Base-by-base conservation (phyloP, 2,329 filamentous ascomycete species). In the Colletotrichum zoysiae region DNA sequence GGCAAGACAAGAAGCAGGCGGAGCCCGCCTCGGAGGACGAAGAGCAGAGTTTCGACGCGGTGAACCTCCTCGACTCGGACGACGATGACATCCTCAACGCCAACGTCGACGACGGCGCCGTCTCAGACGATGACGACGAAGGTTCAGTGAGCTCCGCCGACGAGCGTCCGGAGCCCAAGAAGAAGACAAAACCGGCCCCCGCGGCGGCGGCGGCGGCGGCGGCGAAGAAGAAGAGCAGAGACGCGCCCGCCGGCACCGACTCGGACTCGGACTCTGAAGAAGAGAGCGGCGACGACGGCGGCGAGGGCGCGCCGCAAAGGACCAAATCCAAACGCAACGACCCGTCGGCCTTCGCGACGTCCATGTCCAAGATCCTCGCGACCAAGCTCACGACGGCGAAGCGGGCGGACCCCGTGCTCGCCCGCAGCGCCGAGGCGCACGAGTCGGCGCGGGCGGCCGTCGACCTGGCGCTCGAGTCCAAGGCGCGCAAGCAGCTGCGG, bases 341-440 rank as follows among this genome's bases (percentile, higher is more conserved):
- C 81, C 95, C 96, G 3, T 86, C 88, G 74, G 95, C 94, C 64
- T 98, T 99, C 81, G 94, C 95, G 33, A 97, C 92, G 1, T 97
- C 95, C 62, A 94, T 99, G 77, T 92, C 93, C 76, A 97, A 96
- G 82, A 98, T 99, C 79, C 88, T 99, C 56, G 91, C 91, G 67
- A 95, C 94, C 61, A 98, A 98, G 83, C 87, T 98, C 12, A 92
- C 95, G 1, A 90, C 89, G 9, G 89, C 92, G 42, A 94, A 94
- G 79, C 92, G 95, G 33, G 87, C 91, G 66, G 96, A 99, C 79
- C 96, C 96, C 0, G 93, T 99, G n/a, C 87, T 99, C 4, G 92
- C 95, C 7, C 92, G 96, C 77, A 95, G 92, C 80, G 90, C 89
- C 73, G 88, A 88, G 14, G 95, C 95, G 1, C 89, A 91, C 18